A percentile compares a stretch with the other conserved stretches of the same genome.
Conservation (phyloP, 441 rosid genomes). For the Lepidium campestre region DNA sequence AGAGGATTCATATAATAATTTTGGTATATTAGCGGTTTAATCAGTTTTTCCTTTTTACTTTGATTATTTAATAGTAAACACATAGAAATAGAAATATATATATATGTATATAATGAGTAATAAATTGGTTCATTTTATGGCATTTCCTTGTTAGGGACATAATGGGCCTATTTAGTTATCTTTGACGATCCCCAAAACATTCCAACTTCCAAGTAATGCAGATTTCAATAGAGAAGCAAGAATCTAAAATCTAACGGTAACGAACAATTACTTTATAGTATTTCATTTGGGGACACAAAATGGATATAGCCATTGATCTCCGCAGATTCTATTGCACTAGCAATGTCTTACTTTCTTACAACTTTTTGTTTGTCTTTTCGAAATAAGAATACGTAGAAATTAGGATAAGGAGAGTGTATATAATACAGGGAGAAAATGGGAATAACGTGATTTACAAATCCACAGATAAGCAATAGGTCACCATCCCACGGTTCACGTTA, state of each 20-base stretch:
- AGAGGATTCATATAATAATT: too few relatives aligned
- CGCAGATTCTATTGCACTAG: constrained; percentile 7
- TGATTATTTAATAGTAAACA: too few relatives aligned
- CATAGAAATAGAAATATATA: too few relatives aligned
- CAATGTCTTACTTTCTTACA: not conserved
- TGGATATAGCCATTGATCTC: constrained; percentile 20
- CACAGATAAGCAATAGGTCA: constrained; percentile 31
- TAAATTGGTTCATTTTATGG: not conserved
- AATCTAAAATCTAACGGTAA: not conserved
- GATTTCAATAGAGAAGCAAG: not conserved
- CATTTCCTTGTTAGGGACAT: not conserved
- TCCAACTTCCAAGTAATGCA: constrained; percentile 11
- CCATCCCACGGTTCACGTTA: constrained; percentile 35
- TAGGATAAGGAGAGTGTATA: not conserved
- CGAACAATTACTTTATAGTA: not conserved
- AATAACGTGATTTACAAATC: constrained; percentile 23
- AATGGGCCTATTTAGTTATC: constrained; percentile 1
- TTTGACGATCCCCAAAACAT: constrained; percentile 21
- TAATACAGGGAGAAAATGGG: constrained; percentile 23
- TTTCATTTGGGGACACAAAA: not conserved
- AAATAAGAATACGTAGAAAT: constrained; percentile 5
- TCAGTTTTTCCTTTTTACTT: too few relatives aligned
- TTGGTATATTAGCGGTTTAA: too few relatives aligned
- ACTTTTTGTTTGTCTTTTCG: not conserved
- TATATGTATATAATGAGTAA: not conserved